A percentile compares a stretch with the other conserved stretches of the same genome.
phyloP scores from a whole-genome alignment of 2,329 filamentous ascomycete species.

The Plenodomus lindquistii region DNA sequence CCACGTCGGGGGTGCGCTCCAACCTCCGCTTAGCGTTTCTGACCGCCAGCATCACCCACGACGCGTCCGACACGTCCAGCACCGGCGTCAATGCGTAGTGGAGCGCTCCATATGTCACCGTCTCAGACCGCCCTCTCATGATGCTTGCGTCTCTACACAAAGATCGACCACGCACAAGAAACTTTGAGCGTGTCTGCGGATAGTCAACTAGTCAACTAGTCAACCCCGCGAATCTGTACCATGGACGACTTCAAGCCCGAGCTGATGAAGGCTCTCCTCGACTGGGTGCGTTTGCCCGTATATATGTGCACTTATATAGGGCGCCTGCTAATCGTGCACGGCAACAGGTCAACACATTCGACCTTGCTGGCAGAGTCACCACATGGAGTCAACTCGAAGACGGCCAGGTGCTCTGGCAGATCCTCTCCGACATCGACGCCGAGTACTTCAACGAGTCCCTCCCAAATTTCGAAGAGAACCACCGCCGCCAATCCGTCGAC shows the following conservation, averaged over 20 bases:
- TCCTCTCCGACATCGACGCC: slow-evolving; percentile 52
- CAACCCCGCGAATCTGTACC: slow-evolving; percentile 16
- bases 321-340: slow-evolving; percentile 6
- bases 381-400: slow-evolving; percentile 51
- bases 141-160: slow-evolving; percentile 31
- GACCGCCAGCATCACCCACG: background rate
- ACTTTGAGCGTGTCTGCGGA: slow-evolving; percentile 7
- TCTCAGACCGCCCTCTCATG: slow-evolving; percentile 24
- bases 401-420: slow-evolving; percentile 53
- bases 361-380: slow-evolving; percentile 42
- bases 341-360: slow-evolving; percentile 51
- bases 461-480: slow-evolving; percentile 49
- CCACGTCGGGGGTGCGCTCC: background rate
- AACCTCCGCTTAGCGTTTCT: background rate
- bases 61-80: slow-evolving; percentile 7
- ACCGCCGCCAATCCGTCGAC: slow-evolving; percentile 49
- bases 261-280: slow-evolving; percentile 44
- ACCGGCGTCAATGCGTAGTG: slow-evolving; percentile 11
- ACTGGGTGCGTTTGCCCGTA: slow-evolving; percentile 42
- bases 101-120: slow-evolving; percentile 14
- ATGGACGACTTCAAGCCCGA: slow-evolving; percentile 48
- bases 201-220: slow-evolving; percentile 14
- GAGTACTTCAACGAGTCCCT: slow-evolving; percentile 54
- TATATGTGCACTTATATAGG: background rate
- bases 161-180: background rate